These are phyloP conservation scores for Seiridium cupressi DNA, from an alignment of 2,329 filamentous ascomycete genomes.

Conservation along the genomic window DNA sequence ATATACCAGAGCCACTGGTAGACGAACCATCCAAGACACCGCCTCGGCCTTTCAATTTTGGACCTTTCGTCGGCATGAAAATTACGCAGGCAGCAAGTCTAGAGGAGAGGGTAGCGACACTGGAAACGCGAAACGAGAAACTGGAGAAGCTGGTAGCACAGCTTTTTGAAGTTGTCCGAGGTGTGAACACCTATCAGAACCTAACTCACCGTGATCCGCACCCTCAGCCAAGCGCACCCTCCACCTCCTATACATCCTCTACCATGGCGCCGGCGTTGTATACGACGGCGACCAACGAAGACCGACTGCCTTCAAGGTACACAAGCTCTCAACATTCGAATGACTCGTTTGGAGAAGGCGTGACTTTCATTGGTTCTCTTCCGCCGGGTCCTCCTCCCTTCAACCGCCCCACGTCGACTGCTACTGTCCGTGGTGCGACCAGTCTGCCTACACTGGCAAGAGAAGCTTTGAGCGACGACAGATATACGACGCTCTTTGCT, in stretches of 20 bases:
- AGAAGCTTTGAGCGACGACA: constrained; percentile 39
- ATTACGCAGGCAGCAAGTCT: constrained; percentile 55
- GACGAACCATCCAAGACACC: constrained; percentile 34
- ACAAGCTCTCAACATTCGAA: constrained; percentile 38
- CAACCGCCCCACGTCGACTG: constrained; percentile 40
- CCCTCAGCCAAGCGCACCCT: constrained; percentile 20
- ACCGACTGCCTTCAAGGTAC: constrained; percentile 25
- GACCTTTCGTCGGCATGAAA: constrained; percentile 50
- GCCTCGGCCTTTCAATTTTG: constrained; percentile 55
- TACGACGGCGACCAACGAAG: constrained; percentile 21
- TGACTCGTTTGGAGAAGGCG: constrained; percentile 46
- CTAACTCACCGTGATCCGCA: constrained; percentile 23
- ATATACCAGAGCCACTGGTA: constrained; percentile 28
- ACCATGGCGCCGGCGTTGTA: constrained; percentile 28
- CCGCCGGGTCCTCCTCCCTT: constrained; percentile 19
- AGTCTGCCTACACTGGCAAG: constrained; percentile 41
- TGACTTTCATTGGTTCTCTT: constrained; percentile 42
- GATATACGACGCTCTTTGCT: constrained; percentile 48
- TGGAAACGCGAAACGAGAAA: constrained; percentile 51
- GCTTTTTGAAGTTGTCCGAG: constrained; percentile 45
- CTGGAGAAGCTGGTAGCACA: constrained; percentile 53
- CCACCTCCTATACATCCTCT: constrained; percentile 23
- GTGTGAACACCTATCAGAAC: constrained; percentile 32
- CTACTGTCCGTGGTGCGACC: constrained; percentile 45
- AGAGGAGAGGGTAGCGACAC: constrained; percentile 48